Conservation (phyloP, 202 grass and related monocot species). For the Cymbopogon flexuosus region DNA sequence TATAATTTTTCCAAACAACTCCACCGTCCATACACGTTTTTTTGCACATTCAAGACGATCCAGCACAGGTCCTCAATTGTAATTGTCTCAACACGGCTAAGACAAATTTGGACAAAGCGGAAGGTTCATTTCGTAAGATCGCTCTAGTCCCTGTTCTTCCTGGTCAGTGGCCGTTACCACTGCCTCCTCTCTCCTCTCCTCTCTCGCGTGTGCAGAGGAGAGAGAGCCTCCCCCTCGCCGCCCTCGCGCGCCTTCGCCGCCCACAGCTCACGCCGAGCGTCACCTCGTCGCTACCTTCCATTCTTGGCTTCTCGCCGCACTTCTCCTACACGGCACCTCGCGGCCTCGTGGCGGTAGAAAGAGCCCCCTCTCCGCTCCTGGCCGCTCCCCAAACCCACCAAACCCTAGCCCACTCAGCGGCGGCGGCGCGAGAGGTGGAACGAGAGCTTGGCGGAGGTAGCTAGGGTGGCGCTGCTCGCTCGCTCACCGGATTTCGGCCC, state of each 20-base stretch:
- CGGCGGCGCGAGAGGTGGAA: conserved; percentile 1
- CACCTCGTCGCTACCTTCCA: conserved; percentile 26
- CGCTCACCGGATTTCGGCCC: not conserved
- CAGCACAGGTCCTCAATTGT: not conserved
- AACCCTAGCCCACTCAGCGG: conserved; percentile 41
- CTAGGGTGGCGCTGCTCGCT: not conserved
- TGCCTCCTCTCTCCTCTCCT: not conserved
- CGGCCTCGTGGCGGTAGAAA: not conserved
- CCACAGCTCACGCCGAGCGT: conserved; percentile 11
- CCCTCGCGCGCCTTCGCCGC: conserved; percentile 16
- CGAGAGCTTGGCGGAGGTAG: not conserved
- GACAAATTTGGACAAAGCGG: not conserved
- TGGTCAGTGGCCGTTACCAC: conserved; percentile 46
- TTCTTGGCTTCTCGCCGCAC: not conserved
- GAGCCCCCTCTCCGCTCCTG: not conserved
- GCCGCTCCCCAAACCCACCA: conserved; percentile 19
- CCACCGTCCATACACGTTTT: not conserved
- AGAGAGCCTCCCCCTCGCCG: conserved; percentile 6
- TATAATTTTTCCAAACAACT: not conserved
- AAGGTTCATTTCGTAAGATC: not conserved
- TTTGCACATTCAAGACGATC: not conserved
- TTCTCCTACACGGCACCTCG: not conserved
- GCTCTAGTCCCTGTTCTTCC: not conserved
- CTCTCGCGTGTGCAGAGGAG: not conserved
- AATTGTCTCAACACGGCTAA: not conserved